Evolutionary conservation across 1,139 yeast genomes (phyloP).

Genomic region (Kurtzmaniella quercitrusa): DNA sequence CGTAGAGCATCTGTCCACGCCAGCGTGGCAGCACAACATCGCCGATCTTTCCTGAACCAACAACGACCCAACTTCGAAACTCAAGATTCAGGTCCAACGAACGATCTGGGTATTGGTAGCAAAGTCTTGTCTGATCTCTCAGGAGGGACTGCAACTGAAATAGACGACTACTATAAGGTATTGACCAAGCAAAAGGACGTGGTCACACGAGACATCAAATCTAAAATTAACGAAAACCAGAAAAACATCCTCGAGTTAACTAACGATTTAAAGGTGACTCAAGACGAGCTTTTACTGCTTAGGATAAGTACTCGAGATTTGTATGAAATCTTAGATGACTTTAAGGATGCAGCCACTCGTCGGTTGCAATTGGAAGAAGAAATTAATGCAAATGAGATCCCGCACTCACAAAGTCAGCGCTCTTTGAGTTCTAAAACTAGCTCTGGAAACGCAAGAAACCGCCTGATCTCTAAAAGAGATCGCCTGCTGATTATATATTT

Average conservation of each 20-base stretch:
- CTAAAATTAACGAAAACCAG: constrained; percentile 66
- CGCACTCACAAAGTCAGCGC: constrained; percentile 1
- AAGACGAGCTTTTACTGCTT: constrained; percentile 58
- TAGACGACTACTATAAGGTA: constrained; percentile 65
- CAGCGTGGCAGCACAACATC: constrained; percentile 9
- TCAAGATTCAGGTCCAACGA: constrained; percentile 10
- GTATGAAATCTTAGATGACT: constrained; percentile 59
- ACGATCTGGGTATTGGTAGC: constrained; percentile 31
- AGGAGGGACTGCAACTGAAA: constrained; percentile 68
- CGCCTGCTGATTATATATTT: constrained; percentile 68
- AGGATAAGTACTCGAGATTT: constrained; percentile 61
- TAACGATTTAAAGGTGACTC: constrained; percentile 58
- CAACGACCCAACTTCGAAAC: neutral
- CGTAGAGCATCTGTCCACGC: constrained; percentile 44
- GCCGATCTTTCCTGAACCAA: constrained; percentile 1
- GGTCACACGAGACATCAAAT: constrained; percentile 62
- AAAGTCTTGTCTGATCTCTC: constrained; percentile 54
- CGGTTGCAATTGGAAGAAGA: constrained; percentile 44
- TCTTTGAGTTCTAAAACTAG: neutral
- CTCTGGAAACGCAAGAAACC: constrained; percentile 1
- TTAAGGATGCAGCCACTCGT: constrained; percentile 66
- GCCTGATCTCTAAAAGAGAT: constrained; percentile 28
- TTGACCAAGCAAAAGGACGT: constrained; percentile 50
- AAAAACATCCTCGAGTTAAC: constrained; percentile 69
- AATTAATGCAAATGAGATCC: constrained; percentile 2